Evolutionary conservation across 2,329 filamentous ascomycete genomes (phyloP), one percentile per base, ranked within the genome.

Genomic region (Aspergillus pseudoterreus): DNA sequence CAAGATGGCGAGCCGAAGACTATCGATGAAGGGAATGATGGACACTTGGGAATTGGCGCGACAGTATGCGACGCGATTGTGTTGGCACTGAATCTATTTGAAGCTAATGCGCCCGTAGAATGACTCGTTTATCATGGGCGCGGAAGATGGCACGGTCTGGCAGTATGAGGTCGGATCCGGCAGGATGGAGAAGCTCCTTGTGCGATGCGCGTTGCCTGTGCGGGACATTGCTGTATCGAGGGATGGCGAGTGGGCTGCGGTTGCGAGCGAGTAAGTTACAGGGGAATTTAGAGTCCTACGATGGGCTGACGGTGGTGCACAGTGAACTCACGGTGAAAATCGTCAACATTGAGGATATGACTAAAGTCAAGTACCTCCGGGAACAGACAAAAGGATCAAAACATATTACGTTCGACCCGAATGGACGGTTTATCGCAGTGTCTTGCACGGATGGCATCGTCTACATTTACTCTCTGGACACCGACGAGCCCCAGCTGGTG

Each of bases 71-170:
- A 42, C 21, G 9, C 10, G n/a, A 36, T 10, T 10, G 14, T 15
- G 14, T 38, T 4, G 35, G n/a, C 11, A 11, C 1, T 36, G 35
- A n/a, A 38, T n/a, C 11, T n/a, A n/a, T 17, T 17, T 15, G 35
- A 50, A 14, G 22, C 52, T 56, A 49, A 57, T 14, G 9, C 22
- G 35, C 38, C 27, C 27, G 14, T 57, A 85, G 82, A 83, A 92
- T 65, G 83, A 87, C 54, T 91, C 88, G 70, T 95, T 96, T 67
- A 83, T 97, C 42, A 85, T 90, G 55, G 94, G 91, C 24, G 89
- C 90, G 17, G 92, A 99, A 71, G 92, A 97, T 73, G 94, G 95
- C 65, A 94, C 88, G n/a, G 90, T 99, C 63, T 95, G 88, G 76
- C 84, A 91, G 62, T 99, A 95, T 76, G 88, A 88, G n/a, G 80